phyloP scores from a whole-genome alignment of 208 protist species.

The Acanthamoeba castellanii region DNA sequence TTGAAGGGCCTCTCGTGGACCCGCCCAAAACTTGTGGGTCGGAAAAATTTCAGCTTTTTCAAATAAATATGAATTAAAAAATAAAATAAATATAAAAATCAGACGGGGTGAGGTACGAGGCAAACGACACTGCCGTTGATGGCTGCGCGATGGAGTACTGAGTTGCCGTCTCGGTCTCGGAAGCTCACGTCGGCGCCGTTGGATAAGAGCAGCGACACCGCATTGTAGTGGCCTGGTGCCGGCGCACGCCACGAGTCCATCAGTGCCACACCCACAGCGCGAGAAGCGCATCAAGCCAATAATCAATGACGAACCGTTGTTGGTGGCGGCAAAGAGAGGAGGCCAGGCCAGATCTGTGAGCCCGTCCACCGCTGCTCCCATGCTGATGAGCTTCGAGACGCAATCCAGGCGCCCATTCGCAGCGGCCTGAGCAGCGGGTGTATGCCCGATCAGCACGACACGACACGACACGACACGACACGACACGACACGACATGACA shows the following conservation, averaged over 20 bases:
- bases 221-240: not conserved
- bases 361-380: not conserved
- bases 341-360: not conserved
- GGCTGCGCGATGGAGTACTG: conserved; percentile 2
- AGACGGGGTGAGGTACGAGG: not conserved
- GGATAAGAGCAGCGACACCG: not conserved
- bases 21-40: no score
- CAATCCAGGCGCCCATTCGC: conserved; percentile 6
- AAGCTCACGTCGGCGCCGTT: not conserved
- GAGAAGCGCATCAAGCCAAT: not conserved
- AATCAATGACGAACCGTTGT: not conserved
- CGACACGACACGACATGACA: no score
- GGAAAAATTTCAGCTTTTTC: no score
- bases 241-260: not conserved
- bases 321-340: conserved; percentile 10
- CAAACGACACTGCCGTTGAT: not conserved
- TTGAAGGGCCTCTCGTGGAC: not conserved
- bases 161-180: not conserved
- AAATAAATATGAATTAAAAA: not conserved
- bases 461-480: no score
- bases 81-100: not conserved
- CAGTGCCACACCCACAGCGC: no score
- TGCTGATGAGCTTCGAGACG: not conserved
- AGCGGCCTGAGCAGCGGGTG: not conserved
- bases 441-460: not conserved